Conservation (phyloP, 495 filamentous ascomycete species). For the Penicillium lividum region DNA sequence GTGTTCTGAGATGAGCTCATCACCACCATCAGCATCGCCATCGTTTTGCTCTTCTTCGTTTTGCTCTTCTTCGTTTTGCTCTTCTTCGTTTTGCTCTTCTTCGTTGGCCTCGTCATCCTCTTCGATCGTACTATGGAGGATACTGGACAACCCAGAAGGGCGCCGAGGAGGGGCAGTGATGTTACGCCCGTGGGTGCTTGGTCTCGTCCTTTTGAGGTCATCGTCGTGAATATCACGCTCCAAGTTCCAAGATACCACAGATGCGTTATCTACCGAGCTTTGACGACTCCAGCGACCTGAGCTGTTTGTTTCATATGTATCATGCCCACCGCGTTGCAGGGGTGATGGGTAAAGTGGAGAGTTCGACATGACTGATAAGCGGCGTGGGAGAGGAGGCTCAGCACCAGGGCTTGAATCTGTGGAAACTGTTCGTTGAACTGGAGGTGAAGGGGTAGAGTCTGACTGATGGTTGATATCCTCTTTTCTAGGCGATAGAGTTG, state of each 20-base stretch:
- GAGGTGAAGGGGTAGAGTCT: conserved; percentile 41
- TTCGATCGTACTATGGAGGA: conserved; percentile 29
- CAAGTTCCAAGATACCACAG: conserved; percentile 39
- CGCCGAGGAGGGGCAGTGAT: conserved; percentile 46
- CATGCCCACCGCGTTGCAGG: conserved; percentile 23
- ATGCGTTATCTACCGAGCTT: conserved; percentile 39
- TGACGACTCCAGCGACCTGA: conserved; percentile 25
- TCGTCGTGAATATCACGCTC: conserved; percentile 48
- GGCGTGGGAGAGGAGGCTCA: conserved; percentile 25
- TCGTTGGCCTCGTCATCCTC: conserved; percentile 27
- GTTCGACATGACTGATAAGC: conserved; percentile 23
- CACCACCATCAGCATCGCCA: conserved; percentile 28
- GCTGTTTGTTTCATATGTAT: conserved; percentile 20
- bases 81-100: neutral
- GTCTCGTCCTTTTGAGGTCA: conserved; percentile 38
- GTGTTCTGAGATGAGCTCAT: conserved; percentile 20
- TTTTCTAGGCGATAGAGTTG: conserved; percentile 23
- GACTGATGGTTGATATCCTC: conserved; percentile 18
- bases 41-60: conserved; percentile 3
- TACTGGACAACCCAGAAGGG: conserved; percentile 36
- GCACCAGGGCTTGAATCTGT: conserved; percentile 35
- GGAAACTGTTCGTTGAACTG: conserved; percentile 38
- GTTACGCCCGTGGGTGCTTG: conserved; percentile 34
- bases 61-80: too few relatives aligned
- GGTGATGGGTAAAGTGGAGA: conserved; percentile 39